These are phyloP conservation scores for Wallemia mellicola DNA, from an alignment of 1,284 basidiomycete species.

Conservation along the genomic window DNA sequence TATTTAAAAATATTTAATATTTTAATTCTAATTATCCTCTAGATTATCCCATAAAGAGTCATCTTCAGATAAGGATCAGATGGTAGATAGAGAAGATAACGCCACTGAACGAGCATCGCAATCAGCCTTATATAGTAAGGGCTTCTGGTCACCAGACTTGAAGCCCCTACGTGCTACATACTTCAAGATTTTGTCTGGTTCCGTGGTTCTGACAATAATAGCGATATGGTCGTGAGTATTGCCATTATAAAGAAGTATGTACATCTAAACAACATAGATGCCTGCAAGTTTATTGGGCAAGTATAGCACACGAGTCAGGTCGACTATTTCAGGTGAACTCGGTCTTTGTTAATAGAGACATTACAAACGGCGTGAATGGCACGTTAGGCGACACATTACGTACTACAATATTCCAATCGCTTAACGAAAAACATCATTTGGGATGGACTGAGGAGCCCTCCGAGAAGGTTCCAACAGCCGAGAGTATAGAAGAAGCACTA, in stretches of 20 bases:
- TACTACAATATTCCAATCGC: conserved; percentile 9
- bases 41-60: too few species aligned
- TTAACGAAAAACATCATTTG: conserved; percentile 9
- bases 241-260: too few species aligned
- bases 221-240: too few species aligned
- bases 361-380: conserved; percentile 21
- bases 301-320: conserved; percentile 8
- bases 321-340: conserved; percentile 7
- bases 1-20: too few species aligned
- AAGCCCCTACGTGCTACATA: neutral
- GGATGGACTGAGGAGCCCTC: conserved; percentile 13
- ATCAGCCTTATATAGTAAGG: neutral
- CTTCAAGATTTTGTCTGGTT: neutral
- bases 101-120: too few species aligned
- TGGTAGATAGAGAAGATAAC: too few species aligned
- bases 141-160: neutral
- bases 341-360: conserved; percentile 16
- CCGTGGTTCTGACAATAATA: conserved; percentile 8
- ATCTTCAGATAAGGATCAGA: too few species aligned
- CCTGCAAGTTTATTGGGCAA: conserved; percentile 20
- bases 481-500: conserved; percentile 11
- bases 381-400: conserved; percentile 16
- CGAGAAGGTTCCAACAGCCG: conserved; percentile 10
- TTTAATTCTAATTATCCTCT: too few species aligned
- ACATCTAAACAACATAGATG: too few species aligned